Evolutionary conservation across 768 basidiomycete species (phyloP), one percentile per base, ranked within the genome.

Genomic region (Pulveroboletus sp.): DNA sequence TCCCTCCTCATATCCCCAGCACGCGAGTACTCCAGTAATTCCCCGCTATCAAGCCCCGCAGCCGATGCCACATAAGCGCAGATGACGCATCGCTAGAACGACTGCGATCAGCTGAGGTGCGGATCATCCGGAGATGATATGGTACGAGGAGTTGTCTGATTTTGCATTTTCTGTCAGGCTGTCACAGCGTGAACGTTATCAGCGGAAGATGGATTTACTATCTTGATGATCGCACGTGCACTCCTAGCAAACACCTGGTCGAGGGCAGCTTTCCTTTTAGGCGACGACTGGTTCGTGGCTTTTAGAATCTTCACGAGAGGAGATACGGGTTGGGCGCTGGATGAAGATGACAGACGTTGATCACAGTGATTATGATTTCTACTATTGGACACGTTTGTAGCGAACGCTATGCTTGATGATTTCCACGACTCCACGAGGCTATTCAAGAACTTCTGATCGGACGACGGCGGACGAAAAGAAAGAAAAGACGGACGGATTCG

Each of bases 101-200:
- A 34, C 35, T 49, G 32, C 47, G 48, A 63, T 63, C 61, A 47
- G 32, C 24, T 10, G 41, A 53, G 63, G 63, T 64, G 48, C 58
- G 63, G 61, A 65, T 65, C 63, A 63, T 39, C 27, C 42, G 58
- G 53, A 29, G 19, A 8, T 58, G 58, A 65, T 60, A 47, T 40
- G 43, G 54, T 58, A 37, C 44, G 47, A 52, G 55, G 23, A 41
- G 7, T 9, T 11, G 7, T 55, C 61, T 63, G 62, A 63, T 63
- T 42, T 49, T 52, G 48, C 44, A 50, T 60, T 54, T 64, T 20
- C n/a, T 42, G 20, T 36, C n/a, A n/a, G n/a, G n/a, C n/a, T n/a
- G n/a, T n/a, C n/a, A n/a, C n/a, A 65, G 63, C 17, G n/a, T 35
- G 50, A 58, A 63, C 40, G 52, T 49, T 50, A 65, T 61, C 58